Evolutionary conservation across 1,284 basidiomycete species (phyloP), one percentile per base, ranked within the genome.

Genomic region (Fomitopsis palustris): DNA sequence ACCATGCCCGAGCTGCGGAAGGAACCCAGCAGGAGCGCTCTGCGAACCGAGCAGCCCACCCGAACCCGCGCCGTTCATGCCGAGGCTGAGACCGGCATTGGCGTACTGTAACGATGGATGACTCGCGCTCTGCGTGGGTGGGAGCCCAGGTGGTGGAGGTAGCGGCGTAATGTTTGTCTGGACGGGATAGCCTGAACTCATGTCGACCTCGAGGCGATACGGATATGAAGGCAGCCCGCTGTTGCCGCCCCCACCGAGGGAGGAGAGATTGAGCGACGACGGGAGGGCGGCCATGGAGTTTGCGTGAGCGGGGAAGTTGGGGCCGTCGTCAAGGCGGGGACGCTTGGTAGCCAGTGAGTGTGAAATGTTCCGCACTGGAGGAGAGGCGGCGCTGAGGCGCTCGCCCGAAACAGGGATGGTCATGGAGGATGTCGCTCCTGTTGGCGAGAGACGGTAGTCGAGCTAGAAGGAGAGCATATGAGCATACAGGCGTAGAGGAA

Each of bases 381-480:
- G 63, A 39, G 61, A 33, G 35, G 59, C 53, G 52, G 61, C 63
- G 37, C 64, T 66, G 53, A 69, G 69, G 31, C 71, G 69, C 59
- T 74, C 73, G 49, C 68, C 68, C n/a, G 72, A 72, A 55, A 72
- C 61, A 9, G 72, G 72, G 25, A 74, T 62, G 17, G 67, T 64
- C 2, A 69, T 62, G 9, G 69, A 66, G 1, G 70, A 66, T 4
- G 62, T 56, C 43, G 55, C 64, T 51, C 61, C 62, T 43, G 60
- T 60, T 43, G 62, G 65, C 38, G 69, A 67, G 21, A 64, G 54
- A 55, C 65, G 67, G 57, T 68, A 70, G 53, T 70, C 69, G 51
- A 66, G 53, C 70, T 72, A 58, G 17, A 27, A n/a, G 45, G 37
- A 23, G 2, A 33, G 7, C 12, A 14, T 21, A 27, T 31, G 31